Conservation (phyloP, 1,139 yeast genomes). For the Pichia sp. region DNA sequence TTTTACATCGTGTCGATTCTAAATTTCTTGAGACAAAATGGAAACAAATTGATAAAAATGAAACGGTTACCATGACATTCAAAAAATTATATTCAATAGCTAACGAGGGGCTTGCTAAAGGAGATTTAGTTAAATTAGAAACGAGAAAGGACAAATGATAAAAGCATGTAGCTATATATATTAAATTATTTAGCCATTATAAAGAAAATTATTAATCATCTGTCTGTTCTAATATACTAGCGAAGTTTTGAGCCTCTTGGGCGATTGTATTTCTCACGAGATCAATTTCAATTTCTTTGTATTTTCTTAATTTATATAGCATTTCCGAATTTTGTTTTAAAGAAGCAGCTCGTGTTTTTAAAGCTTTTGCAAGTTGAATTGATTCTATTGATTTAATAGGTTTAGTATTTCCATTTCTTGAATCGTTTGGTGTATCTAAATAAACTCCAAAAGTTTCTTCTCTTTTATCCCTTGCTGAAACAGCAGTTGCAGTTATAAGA, state of each 20-base stretch:
- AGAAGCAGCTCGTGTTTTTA: conserved; percentile 1
- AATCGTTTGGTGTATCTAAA: not conserved
- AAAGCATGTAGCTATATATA: not conserved
- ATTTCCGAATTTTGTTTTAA: conserved; percentile 10
- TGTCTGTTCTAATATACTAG: not conserved
- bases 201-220: not conserved
- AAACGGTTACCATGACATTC: conserved; percentile 21
- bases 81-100: conserved; percentile 18
- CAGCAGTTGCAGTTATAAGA: conserved; percentile 8
- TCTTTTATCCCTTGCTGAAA: conserved; percentile 5
- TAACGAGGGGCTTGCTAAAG: not conserved
- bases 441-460: conserved; percentile 11
- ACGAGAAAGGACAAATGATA: too few species aligned
- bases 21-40: conserved; percentile 23
- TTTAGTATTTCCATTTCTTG: not conserved
- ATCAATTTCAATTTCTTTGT: conserved; percentile 5
- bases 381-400: conserved; percentile 3
- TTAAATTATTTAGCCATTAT: not conserved
- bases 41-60: conserved; percentile 25
- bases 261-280: not conserved
- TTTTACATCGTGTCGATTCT: conserved; percentile 17
- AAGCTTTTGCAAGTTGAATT: conserved; percentile 1
- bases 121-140: not conserved
- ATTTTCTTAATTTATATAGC: not conserved
- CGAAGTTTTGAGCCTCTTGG: conserved; percentile 4